Percentiles rank a stretch among this genome's conserved stretches.
Evolutionary conservation across 139 green algal genomes (phyloP).

Genomic region (Chlamydomonas schloesseri): DNA sequence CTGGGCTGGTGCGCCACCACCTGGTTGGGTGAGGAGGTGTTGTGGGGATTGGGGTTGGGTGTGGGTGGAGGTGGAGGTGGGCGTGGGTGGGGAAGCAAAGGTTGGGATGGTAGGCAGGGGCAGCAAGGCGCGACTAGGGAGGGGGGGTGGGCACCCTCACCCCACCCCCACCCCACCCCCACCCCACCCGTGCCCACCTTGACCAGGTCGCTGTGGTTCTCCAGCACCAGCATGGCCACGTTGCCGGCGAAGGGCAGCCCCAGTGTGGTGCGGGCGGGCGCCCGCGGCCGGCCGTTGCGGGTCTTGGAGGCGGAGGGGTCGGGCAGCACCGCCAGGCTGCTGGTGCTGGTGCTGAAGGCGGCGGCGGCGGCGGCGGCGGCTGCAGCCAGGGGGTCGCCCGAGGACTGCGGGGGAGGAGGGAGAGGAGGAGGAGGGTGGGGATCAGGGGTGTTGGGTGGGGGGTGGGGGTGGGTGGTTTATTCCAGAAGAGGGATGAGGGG

Average conservation of each 20-base stretch:
- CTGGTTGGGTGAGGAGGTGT: not conserved
- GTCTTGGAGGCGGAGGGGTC: slow-evolving; percentile 13
- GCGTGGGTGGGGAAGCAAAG: too few species aligned
- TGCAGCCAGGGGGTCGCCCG: too few species aligned
- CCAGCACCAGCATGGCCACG: slow-evolving; percentile 41
- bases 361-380: too few species aligned
- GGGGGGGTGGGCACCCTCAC: too few species aligned
- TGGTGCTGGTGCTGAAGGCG: too few species aligned
- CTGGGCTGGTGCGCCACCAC: not conserved
- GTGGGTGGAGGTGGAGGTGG: not conserved
- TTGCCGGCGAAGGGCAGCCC: slow-evolving; percentile 36
- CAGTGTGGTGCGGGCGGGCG: not conserved
- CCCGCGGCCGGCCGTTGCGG: slow-evolving; percentile 23
- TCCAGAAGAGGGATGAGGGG: too few species aligned
- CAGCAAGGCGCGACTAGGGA: too few species aligned
- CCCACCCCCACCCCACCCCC: too few species aligned
- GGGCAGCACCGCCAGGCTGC: not conserved
- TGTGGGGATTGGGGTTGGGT: not conserved
- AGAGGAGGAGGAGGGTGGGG: too few species aligned
- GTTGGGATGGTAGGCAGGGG: too few species aligned
- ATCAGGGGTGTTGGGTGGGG: not conserved
- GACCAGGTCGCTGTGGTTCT: slow-evolving; percentile 23
- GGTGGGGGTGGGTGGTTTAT: not conserved
- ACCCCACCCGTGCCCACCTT: not conserved
- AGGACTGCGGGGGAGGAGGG: too few species aligned